Conservation (phyloP, 2,329 filamentous ascomycete genomes). For the Penicillium sp. region DNA sequence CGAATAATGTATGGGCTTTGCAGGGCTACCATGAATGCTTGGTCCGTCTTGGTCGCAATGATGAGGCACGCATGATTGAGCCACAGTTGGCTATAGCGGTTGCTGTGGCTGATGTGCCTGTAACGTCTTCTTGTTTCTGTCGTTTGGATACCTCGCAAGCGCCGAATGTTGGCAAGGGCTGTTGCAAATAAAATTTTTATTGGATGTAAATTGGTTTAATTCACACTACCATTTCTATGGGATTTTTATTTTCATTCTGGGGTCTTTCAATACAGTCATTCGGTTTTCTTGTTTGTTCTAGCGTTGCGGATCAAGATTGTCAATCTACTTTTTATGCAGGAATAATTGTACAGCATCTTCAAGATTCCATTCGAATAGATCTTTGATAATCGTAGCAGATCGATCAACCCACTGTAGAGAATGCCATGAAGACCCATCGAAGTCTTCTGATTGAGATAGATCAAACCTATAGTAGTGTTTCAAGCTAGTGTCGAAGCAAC, state of each 20-base stretch:
- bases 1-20: slow-evolving; percentile 61
- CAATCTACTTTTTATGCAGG: too few relatives aligned
- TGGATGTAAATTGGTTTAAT: background rate
- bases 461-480: too few relatives aligned
- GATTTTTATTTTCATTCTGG: background rate
- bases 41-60: slow-evolving; percentile 50
- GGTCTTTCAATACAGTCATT: background rate
- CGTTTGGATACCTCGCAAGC: slow-evolving; percentile 26
- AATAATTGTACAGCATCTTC: too few relatives aligned
- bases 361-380: too few relatives aligned
- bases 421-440: too few relatives aligned
- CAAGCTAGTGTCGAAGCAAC: too few relatives aligned
- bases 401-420: too few relatives aligned
- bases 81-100: slow-evolving; percentile 54
- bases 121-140: slow-evolving; percentile 61
- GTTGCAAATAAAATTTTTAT: slow-evolving; percentile 10
- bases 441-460: too few relatives aligned
- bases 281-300: background rate
- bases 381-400: too few relatives aligned
- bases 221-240: background rate
- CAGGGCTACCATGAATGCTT: slow-evolving; percentile 60
- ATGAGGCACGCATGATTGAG: slow-evolving; percentile 50
- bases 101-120: slow-evolving; percentile 59
- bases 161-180: slow-evolving; percentile 8
- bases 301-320: too few relatives aligned